Evolutionary conservation across 2,329 filamentous ascomycete species (phyloP), one percentile per base, ranked within the genome.

Genomic region (Cercospora sp.): DNA sequence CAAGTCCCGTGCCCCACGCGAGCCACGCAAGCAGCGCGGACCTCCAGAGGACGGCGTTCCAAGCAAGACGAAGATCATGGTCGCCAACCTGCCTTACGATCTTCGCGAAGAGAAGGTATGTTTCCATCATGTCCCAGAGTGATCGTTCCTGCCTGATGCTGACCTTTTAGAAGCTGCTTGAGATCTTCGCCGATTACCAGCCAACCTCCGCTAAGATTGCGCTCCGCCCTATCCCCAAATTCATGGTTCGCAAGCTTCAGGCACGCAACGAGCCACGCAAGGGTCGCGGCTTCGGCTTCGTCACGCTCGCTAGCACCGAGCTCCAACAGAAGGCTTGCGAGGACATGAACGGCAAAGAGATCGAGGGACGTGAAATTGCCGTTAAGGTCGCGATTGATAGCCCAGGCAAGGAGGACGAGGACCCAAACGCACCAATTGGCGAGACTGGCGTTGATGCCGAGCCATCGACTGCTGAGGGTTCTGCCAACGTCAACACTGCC

Each of bases 181-280:
- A 99, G 82, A 92, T 99, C 78, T 99, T 99, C 84, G 87, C 88
- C 78, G 92, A 89, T 72, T 99, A 97, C 86, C 87, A 93, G 80
- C 95, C 95, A 70, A 90, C 91, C 75, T 96, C 93, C 73, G 94
- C 95, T 82, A 99, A 98, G 89, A 98, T 99, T 79, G 95, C 95
- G 74, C 92, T 99, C 76, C 94, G 95, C 77, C 95, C 95, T 63
- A 99, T 99, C 75, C 95, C 95, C 76, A 94, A 94, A 78, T 99
- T 98, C 87, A 99, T 99, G 95, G 95, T 99, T 85, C 97, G 97
- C 91, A 99, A 99, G 89, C 92, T 99, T 71, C 94, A 97, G 85
- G 94, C 94, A 78, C 94, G 95, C 80, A 94, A 94, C 80, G 95
- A 99, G 86, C 90, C 94, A 77, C 95, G 95, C 86, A 99, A 99